Base-by-base conservation (phyloP, 2,329 filamentous ascomycete species). In the Lasiodiplodia citricola region DNA sequence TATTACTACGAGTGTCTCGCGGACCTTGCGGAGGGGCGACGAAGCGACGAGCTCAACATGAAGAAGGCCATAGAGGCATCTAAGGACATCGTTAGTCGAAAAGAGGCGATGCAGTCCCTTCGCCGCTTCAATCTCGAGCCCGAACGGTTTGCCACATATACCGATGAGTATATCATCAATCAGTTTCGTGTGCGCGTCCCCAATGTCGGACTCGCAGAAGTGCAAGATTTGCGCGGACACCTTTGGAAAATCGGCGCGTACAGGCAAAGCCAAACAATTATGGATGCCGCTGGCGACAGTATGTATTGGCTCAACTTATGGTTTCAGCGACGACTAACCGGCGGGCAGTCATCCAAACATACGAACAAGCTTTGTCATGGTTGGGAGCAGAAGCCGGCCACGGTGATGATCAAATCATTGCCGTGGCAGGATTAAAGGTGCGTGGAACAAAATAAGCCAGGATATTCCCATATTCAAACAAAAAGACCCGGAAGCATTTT, bases 1-100 rank as follows among this genome's bases (percentile, higher is more conserved):
- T 87, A 88, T 74, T 92, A 92, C 75, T 84, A 92, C 70, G 86
- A 90, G 76, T 90, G 87, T 73, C 80, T 93, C n/a, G 83, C 86
- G 72, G 81, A 84, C 57, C 86, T 92, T 66, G 86, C 87, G 18
- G 80, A 80, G 28, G 84, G 86, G 21, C 82, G 89, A 66, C 79
- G 83, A 41, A 89, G 86, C 74, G 84, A 87, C 52, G 76, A 82
- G 8, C 83, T 93, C n/a, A 80, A 87, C 52, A 83, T 83, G 41
- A 86, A 88, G 74, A 86, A 89, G 28, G 84, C 84, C 8, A 81
- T 85, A 64, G 84, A 90, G 51, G 85, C 85, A 60, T 89, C 88
- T 1, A 79, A 87, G 73, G 89, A 88, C 35, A 82, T 86, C 68
- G 84, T 87, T 73, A 87, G 85, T 38, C 79, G 85, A 51, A 81